Evolutionary conservation across 1,284 basidiomycete species (phyloP).

Genomic region (Ustilago lituana): DNA sequence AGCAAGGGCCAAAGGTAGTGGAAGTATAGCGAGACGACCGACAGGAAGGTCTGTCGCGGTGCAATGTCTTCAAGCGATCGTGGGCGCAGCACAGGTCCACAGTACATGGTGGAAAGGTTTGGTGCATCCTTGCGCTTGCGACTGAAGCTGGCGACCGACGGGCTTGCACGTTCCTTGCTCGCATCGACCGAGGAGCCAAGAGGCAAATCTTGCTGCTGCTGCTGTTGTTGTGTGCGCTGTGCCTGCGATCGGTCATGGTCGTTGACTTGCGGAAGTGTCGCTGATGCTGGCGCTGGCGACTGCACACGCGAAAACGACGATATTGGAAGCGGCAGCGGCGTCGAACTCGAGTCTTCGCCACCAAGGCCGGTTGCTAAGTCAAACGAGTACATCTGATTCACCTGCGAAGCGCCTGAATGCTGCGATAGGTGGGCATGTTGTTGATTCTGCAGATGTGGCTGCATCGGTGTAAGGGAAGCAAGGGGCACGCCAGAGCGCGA

Average conservation of each 20-base stretch:
- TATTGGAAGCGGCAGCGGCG: slow-evolving; percentile 25
- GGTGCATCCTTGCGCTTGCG: slow-evolving; percentile 12
- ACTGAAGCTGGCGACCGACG: neutral
- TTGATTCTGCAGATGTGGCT: slow-evolving; percentile 3
- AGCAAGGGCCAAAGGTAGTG: slow-evolving; percentile 52
- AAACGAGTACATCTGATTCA: slow-evolving; percentile 23
- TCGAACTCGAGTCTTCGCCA: slow-evolving; percentile 2
- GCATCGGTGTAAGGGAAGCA: slow-evolving; percentile 8
- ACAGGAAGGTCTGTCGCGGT: slow-evolving; percentile 50
- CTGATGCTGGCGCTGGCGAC: slow-evolving; percentile 19
- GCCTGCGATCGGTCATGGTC: neutral
- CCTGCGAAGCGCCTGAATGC: neutral
- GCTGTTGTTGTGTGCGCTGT: neutral
- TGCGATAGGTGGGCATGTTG: slow-evolving; percentile 7
- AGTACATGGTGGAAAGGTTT: slow-evolving; percentile 25
- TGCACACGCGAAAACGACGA: slow-evolving; percentile 37
- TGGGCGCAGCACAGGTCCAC: slow-evolving; percentile 43
- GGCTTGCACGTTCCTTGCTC: neutral
- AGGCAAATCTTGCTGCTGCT: neutral
- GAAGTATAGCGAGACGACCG: slow-evolving; percentile 50
- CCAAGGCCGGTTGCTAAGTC: slow-evolving; percentile 15
- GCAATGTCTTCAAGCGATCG: slow-evolving; percentile 54
- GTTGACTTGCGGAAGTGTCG: slow-evolving; percentile 6
- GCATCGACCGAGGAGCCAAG: neutral
- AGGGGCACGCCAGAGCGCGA: slow-evolving; percentile 16